Conservation (phyloP, 768 basidiomycete species). For the Boletus vermiculosoides region DNA sequence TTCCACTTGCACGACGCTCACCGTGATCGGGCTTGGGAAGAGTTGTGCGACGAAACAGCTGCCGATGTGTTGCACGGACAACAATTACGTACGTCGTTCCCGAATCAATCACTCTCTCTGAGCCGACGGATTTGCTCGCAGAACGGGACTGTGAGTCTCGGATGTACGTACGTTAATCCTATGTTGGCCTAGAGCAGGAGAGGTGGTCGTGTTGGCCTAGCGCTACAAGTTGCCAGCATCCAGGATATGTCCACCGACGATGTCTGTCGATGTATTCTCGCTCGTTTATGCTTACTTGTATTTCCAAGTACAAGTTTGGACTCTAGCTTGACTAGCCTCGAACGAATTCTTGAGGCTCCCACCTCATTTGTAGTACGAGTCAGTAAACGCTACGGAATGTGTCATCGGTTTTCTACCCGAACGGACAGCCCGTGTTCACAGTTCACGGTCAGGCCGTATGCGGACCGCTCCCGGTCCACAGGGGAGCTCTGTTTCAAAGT, state of each 20-base stretch:
- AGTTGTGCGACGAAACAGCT: conserved; percentile 10
- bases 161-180: conserved; percentile 11
- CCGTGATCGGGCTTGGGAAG: conserved; percentile 12
- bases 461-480: too few species aligned
- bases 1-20: conserved; percentile 6
- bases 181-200: background rate
- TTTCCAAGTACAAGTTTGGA: background rate
- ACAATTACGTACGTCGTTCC: conserved; percentile 9
- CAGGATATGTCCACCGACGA: background rate
- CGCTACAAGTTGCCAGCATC: background rate
- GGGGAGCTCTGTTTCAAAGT: too few species aligned
- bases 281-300: background rate
- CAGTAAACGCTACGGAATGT: too few species aligned
- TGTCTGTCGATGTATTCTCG: background rate
- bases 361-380: too few species aligned
- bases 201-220: background rate
- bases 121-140: background rate
- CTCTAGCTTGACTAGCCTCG: too few species aligned
- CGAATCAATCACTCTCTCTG: background rate
- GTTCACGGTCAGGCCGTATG: too few species aligned
- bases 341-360: background rate
- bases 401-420: too few species aligned
- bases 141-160: conserved; percentile 13
- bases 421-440: too few species aligned
- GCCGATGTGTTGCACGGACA: conserved; percentile 16